Conservation (phyloP, 2,329 filamentous ascomycete genomes). For the Fusarium hostae region DNA sequence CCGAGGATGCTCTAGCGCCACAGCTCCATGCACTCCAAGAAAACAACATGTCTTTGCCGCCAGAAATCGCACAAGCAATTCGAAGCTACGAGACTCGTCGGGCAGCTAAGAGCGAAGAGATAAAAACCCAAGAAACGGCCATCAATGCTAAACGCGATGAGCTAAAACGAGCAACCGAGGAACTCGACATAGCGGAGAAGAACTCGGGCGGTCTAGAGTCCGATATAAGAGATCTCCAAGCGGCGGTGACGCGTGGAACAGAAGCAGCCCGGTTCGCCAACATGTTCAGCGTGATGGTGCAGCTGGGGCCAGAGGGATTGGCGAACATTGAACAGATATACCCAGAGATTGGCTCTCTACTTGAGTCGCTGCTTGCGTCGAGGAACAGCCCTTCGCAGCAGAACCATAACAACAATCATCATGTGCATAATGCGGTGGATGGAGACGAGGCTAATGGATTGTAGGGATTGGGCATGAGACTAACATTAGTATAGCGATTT, state of each 20-base stretch:
- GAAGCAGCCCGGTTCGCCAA: slow-evolving; percentile 41
- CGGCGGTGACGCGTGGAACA: slow-evolving; percentile 35
- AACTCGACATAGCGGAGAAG: slow-evolving; percentile 36
- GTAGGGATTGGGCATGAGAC: not conserved
- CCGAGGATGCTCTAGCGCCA: slow-evolving; percentile 41
- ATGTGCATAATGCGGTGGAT: slow-evolving; percentile 26
- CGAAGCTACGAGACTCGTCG: slow-evolving; percentile 41
- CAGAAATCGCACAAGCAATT: slow-evolving; percentile 44
- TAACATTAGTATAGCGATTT: slow-evolving; percentile 20
- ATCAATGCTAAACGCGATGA: slow-evolving; percentile 37
- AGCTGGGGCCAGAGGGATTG: slow-evolving; percentile 41
- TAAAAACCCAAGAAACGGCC: slow-evolving; percentile 39
- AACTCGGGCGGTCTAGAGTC: slow-evolving; percentile 34
- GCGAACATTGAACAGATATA: slow-evolving; percentile 46
- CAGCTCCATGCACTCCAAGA: slow-evolving; percentile 45
- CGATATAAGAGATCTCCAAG: slow-evolving; percentile 41
- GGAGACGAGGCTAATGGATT: slow-evolving; percentile 34
- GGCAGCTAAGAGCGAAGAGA: slow-evolving; percentile 43
- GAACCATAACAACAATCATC: slow-evolving; percentile 21
- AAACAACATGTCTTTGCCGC: slow-evolving; percentile 43
- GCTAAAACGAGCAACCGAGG: slow-evolving; percentile 29
- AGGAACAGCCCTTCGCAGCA: slow-evolving; percentile 26
- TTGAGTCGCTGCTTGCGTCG: slow-evolving; percentile 41
- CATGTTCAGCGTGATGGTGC: slow-evolving; percentile 45
- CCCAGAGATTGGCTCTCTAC: slow-evolving; percentile 45